Conservation (phyloP, 2,329 filamentous ascomycete species). For the Paracamarosporium sp. region DNA sequence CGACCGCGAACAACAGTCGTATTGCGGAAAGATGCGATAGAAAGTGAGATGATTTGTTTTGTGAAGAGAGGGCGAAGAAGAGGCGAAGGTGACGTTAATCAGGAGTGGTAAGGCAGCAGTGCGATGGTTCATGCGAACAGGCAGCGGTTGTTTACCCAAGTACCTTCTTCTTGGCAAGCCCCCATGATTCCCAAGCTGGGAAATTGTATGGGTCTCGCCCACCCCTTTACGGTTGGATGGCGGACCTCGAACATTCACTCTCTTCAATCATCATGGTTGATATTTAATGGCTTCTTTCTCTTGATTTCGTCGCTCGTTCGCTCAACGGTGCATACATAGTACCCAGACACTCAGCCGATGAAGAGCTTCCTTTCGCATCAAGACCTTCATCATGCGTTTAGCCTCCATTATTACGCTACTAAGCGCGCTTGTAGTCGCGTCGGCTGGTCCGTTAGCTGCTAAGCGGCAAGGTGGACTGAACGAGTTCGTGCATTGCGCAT, state of each 20-base stretch:
- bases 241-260: not conserved
- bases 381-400: slow-evolving; percentile 22
- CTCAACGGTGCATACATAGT: no score
- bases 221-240: not conserved
- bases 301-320: no score
- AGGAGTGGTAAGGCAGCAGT: slow-evolving; percentile 5
- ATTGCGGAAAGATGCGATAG: not conserved
- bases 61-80: not conserved
- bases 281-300: not conserved
- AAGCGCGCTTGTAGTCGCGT: slow-evolving; percentile 10
- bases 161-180: not conserved
- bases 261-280: not conserved
- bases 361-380: no score
- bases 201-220: not conserved
- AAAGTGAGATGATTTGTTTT: not conserved
- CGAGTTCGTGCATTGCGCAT: no score
- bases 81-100: not conserved
- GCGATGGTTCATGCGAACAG: no score
- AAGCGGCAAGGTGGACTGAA: no score
- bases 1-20: not conserved
- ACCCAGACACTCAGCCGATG: no score
- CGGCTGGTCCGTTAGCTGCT: no score
- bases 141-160: not conserved
- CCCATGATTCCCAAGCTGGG: not conserved
- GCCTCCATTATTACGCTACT: slow-evolving; percentile 19